Percentiles rank a stretch among this genome's conserved stretches.
These are phyloP conservation scores for Calophaca sinica DNA, from an alignment of 306 rosid genomes.

Conservation along the genomic window DNA sequence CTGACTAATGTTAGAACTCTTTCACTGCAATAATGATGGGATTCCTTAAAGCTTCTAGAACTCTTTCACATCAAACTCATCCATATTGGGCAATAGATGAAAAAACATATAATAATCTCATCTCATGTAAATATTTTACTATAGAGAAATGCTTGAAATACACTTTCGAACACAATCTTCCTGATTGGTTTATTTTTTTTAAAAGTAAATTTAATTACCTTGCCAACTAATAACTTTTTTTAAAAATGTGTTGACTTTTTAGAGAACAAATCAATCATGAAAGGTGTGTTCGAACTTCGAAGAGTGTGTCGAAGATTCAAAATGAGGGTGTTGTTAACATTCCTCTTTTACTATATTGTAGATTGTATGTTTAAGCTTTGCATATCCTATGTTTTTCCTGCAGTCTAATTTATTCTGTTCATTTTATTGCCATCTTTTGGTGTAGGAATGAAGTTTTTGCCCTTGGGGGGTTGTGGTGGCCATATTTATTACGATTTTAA, in stretches of 20 bases:
- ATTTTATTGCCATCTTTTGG: conserved; percentile 16
- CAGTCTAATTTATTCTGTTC: conserved; percentile 7
- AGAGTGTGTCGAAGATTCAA: too few relatives aligned
- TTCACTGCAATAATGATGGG: neutral
- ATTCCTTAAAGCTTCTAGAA: conserved; percentile 12
- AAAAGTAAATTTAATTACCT: neutral
- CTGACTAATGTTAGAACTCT: neutral
- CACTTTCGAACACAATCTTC: neutral
- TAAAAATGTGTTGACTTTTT: neutral
- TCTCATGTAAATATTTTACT: neutral
- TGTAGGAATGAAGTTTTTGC: neutral
- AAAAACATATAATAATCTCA: neutral
- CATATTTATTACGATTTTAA: neutral
- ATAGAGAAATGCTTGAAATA: neutral
- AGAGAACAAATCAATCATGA: neutral
- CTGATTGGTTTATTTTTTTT: neutral
- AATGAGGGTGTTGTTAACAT: neutral
- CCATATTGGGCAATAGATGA: neutral
- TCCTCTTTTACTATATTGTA: neutral
- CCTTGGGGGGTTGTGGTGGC: neutral
- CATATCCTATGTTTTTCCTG: conserved; percentile 18
- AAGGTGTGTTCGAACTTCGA: neutral
- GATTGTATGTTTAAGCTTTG: conserved; percentile 14
- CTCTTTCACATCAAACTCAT: neutral
- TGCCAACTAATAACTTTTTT: too few relatives aligned